These are phyloP conservation scores for Saccharomyces hybrid DNA, from an alignment of 1,139 yeast species.

Conservation along the genomic window DNA sequence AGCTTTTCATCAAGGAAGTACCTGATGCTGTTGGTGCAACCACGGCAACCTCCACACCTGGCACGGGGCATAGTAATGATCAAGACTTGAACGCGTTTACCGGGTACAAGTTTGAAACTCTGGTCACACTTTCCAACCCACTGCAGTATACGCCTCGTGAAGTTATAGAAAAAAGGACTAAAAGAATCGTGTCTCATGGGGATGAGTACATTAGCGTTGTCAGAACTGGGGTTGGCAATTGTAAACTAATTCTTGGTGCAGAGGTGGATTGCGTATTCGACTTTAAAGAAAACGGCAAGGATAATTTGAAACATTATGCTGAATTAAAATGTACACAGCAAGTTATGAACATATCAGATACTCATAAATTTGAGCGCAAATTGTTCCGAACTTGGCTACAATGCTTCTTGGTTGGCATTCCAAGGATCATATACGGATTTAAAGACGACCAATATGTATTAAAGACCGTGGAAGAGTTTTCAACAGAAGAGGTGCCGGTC, in stretches of 20 bases:
- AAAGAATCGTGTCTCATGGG: slow-evolving; percentile 55
- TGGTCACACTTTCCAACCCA: slow-evolving; percentile 70
- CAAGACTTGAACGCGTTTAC: slow-evolving; percentile 45
- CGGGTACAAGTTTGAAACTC: slow-evolving; percentile 78
- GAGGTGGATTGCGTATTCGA: slow-evolving; percentile 90
- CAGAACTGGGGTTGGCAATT: slow-evolving; percentile 73
- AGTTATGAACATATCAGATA: slow-evolving; percentile 37
- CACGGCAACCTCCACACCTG: slow-evolving; percentile 26
- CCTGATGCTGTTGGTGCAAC: slow-evolving; percentile 20
- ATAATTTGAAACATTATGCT: slow-evolving; percentile 64
- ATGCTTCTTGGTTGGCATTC: slow-evolving; percentile 79
- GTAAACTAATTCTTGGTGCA: slow-evolving; percentile 68
- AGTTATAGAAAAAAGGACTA: slow-evolving; percentile 57
- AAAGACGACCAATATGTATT: slow-evolving; percentile 65
- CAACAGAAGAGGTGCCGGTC: slow-evolving; percentile 72
- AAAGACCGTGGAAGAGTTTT: slow-evolving; percentile 61
- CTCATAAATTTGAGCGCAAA: slow-evolving; percentile 55
- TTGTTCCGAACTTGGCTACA: slow-evolving; percentile 86
- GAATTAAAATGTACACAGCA: slow-evolving; percentile 72
- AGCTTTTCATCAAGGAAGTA: slow-evolving; percentile 70
- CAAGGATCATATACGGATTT: slow-evolving; percentile 74
- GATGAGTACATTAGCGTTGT: slow-evolving; percentile 77
- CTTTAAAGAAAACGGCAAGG: slow-evolving; percentile 50
- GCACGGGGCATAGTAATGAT: slow-evolving; percentile 9
- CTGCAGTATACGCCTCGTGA: slow-evolving; percentile 63